A percentile compares a stretch with the other conserved stretches of the same genome.
These are phyloP conservation scores for Pestalotiopsis sp. DNA, from an alignment of 2,329 filamentous ascomycete genomes.

Conservation along the genomic window DNA sequence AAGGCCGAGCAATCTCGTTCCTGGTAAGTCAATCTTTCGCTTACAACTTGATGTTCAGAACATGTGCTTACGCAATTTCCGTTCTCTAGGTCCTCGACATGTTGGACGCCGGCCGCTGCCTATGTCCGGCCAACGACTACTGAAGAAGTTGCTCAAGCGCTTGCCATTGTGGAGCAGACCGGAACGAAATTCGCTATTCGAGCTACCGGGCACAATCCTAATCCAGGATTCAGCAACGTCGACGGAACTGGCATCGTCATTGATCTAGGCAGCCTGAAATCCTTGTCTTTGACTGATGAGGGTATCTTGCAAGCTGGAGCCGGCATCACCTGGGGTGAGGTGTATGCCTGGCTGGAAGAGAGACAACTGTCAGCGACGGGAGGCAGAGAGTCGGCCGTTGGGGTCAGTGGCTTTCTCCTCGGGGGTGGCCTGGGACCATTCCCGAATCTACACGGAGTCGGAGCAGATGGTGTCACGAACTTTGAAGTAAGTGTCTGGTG, in stretches of 20 bases:
- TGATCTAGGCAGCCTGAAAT: slow-evolving; percentile 17
- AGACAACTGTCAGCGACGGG: slow-evolving; percentile 15
- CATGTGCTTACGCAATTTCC: background rate
- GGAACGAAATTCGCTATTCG: slow-evolving; percentile 19
- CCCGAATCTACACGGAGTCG: slow-evolving; percentile 20
- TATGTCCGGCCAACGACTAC: slow-evolving; percentile 14
- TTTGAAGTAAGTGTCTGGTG: slow-evolving; percentile 17
- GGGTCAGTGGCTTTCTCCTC: slow-evolving; percentile 19
- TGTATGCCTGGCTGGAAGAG: slow-evolving; percentile 21
- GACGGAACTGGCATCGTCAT: slow-evolving; percentile 20
- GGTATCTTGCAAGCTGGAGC: slow-evolving; percentile 15
- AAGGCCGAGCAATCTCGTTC: background rate
- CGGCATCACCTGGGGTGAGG: slow-evolving; percentile 15
- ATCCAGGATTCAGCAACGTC: slow-evolving; percentile 19
- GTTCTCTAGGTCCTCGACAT: slow-evolving; percentile 13
- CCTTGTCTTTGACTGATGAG: slow-evolving; percentile 7
- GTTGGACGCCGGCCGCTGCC: slow-evolving; percentile 18
- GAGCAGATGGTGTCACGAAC: slow-evolving; percentile 19
- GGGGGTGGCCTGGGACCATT: slow-evolving; percentile 23
- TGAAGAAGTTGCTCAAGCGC: slow-evolving; percentile 15
- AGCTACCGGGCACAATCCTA: slow-evolving; percentile 20
- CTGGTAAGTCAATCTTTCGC: background rate
- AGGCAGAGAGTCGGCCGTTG: slow-evolving; percentile 20
- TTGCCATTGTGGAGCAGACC: slow-evolving; percentile 13
- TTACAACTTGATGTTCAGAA: background rate